Percentiles rank a stretch among this genome's conserved stretches.
These are phyloP conservation scores for Arachnomyces sp. DNA, from an alignment of 2,329 filamentous ascomycete genomes.

Conservation along the genomic window DNA sequence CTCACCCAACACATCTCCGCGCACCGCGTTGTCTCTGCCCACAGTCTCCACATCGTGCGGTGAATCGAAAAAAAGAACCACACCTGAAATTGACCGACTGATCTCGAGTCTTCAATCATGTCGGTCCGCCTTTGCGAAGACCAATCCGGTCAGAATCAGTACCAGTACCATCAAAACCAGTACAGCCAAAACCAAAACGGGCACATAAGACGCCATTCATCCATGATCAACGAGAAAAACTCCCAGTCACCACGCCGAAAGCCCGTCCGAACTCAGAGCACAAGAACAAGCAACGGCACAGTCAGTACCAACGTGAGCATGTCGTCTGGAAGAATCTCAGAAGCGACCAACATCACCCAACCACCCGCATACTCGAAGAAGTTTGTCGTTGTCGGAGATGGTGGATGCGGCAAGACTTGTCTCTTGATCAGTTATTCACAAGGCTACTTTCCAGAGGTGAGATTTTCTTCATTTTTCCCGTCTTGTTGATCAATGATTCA, in stretches of 20 bases:
- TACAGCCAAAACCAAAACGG: slow-evolving; percentile 39
- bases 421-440: slow-evolving; percentile 97
- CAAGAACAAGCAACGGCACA: slow-evolving; percentile 78
- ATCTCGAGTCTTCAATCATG: slow-evolving; percentile 5
- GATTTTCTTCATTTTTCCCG: slow-evolving; percentile 18
- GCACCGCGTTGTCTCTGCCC: too few species aligned
- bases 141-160: not conserved
- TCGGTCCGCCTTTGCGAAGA: slow-evolving; percentile 12
- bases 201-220: slow-evolving; percentile 52
- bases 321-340: slow-evolving; percentile 64
- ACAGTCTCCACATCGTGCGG: too few species aligned
- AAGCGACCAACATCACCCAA: slow-evolving; percentile 78
- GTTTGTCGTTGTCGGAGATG: slow-evolving; percentile 96
- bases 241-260: slow-evolving; percentile 36
- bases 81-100: too few species aligned
- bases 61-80: too few species aligned
- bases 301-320: slow-evolving; percentile 77
- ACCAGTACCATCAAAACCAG: too few species aligned
- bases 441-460: slow-evolving; percentile 96
- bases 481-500: too few species aligned
- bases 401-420: slow-evolving; percentile 97
- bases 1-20: too few species aligned
- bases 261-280: slow-evolving; percentile 47
- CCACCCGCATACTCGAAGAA: slow-evolving; percentile 95
- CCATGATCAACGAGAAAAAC: slow-evolving; percentile 30